phyloP scores from a whole-genome alignment of 163 green algal species.

The Trebouxiophyceae sp. region DNA sequence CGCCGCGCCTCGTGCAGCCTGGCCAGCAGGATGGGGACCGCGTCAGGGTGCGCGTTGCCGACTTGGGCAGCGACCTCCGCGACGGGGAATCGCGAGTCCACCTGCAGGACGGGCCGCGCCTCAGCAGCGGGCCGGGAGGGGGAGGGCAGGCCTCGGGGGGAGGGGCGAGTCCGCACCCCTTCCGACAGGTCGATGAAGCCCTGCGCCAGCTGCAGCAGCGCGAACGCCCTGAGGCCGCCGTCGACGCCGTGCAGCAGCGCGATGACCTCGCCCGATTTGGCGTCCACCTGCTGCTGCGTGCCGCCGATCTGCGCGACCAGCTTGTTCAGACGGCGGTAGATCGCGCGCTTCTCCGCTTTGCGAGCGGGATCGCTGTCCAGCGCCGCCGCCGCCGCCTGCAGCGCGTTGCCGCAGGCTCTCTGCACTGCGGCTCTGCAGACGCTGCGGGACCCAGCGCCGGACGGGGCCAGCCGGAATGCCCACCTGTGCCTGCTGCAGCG shows the following conservation, averaged over 20 bases:
- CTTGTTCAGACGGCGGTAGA: conserved; percentile 68
- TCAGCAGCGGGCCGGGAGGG: too few relatives aligned
- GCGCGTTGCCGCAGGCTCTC: too few relatives aligned
- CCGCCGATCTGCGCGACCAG: conserved; percentile 78
- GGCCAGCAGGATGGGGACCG: conserved; percentile 39
- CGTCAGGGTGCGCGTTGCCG: conserved; percentile 25
- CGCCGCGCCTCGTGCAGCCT: conserved; percentile 41
- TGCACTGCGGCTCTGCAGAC: too few relatives aligned
- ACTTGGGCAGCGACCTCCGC: conserved; percentile 67
- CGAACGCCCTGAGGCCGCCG: conserved; percentile 30
- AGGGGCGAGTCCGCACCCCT: not conserved
- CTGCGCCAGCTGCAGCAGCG: conserved; percentile 42
- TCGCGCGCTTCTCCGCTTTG: conserved; percentile 38
- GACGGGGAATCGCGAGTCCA: conserved; percentile 68
- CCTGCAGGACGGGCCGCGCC: conserved; percentile 29
- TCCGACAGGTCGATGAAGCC: conserved; percentile 64
- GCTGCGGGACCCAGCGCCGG: too few relatives aligned
- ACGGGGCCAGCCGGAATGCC: too few relatives aligned
- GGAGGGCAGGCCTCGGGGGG: too few relatives aligned
- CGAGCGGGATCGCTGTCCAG: conserved; percentile 8
- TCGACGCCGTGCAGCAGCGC: conserved; percentile 24
- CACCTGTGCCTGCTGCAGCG: too few relatives aligned
- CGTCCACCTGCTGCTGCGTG: conserved; percentile 49
- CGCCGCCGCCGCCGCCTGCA: conserved; percentile 4
- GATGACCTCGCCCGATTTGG: conserved; percentile 40